phyloP scores from a whole-genome alignment of 306 rosid genomes.

The Lablab purpureus region DNA sequence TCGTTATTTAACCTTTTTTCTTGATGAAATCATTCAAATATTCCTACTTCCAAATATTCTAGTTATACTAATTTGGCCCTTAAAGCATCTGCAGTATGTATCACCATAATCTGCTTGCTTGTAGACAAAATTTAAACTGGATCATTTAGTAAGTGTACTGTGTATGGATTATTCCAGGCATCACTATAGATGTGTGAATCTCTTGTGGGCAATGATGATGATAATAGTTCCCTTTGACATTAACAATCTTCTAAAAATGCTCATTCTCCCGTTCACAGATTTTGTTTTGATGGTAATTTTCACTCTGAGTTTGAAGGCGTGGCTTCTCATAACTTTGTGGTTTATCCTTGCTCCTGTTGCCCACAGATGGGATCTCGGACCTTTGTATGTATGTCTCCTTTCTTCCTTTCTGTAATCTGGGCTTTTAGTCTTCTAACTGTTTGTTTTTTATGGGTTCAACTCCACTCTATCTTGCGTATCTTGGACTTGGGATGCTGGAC shows the following conservation, averaged over 20 bases:
- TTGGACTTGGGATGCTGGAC: conserved; percentile 22
- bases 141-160: not conserved
- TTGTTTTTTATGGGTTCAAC: not conserved
- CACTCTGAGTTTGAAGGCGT: conserved; percentile 82
- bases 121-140: conserved; percentile 25
- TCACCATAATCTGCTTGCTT: conserved; percentile 40
- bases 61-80: conserved; percentile 23
- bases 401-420: conserved; percentile 1
- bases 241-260: conserved; percentile 47
- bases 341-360: conserved; percentile 93
- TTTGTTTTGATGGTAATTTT: conserved; percentile 87
- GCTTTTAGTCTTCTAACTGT: not conserved
- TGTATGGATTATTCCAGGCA: conserved; percentile 24
- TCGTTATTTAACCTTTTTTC: conserved; percentile 13
- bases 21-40: not conserved
- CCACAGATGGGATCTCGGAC: conserved; percentile 87
- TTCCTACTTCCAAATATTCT: conserved; percentile 23
- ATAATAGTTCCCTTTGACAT: conserved; percentile 29
- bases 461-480: conserved; percentile 10
- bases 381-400: conserved; percentile 75
- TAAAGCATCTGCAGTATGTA: conserved; percentile 1
- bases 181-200: conserved; percentile 20
- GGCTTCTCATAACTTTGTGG: conserved; percentile 80
- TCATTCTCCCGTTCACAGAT: conserved; percentile 64
- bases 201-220: conserved; percentile 6